Evolutionary conservation across 352 stramenopile species (phyloP), one percentile per base, ranked within the genome.

Genomic region (Globisporangium paddicum): DNA sequence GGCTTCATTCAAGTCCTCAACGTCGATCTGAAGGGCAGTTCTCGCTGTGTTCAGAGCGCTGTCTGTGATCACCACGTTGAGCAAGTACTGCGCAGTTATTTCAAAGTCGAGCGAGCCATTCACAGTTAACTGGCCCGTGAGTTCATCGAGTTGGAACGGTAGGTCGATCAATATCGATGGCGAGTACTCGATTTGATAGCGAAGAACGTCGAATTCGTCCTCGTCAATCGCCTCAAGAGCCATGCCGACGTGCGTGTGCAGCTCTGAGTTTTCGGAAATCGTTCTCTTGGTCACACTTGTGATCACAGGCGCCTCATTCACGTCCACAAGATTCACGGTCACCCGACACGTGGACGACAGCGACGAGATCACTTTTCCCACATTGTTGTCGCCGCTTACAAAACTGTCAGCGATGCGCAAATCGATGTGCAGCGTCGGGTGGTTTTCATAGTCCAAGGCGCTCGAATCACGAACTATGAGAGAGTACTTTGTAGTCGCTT

Each of bases 261-360:
- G 11, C 0, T 60, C 54, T 7, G 53, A n/a, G 44, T 87, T 84
- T 54, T 87, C 77, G 10, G 53, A 42, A 23, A 84, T 48, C 2
- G 54, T 63, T 44, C 66, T 54, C 48, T 62, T 69, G 3, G 60
- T 58, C 0, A 63, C 19, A 19, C 41, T 59, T 25, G 53, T 60
- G n/a, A 80, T 67, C 13, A 53, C 47, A 5, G 77, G 77, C 19
- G 73, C 50, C 26, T 87, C 77, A 26, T 87, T 86, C 13, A 84
- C 60, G 52, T 85, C 67, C 35, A 68, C 9, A 0, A 87, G 53
- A 19, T 72, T 28, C 25, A 87, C 60, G 16, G 46, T 69, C 3
- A 81, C 32, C 13, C 37, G 10, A 40, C 77, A 87, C 5, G 47
- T 65, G 10, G 75, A 72, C 14, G 64, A 67, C 9, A 87, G 37